Evolutionary conservation across 176 grass and related monocot genomes (phyloP).

Genomic region (Eragrostis curvula): DNA sequence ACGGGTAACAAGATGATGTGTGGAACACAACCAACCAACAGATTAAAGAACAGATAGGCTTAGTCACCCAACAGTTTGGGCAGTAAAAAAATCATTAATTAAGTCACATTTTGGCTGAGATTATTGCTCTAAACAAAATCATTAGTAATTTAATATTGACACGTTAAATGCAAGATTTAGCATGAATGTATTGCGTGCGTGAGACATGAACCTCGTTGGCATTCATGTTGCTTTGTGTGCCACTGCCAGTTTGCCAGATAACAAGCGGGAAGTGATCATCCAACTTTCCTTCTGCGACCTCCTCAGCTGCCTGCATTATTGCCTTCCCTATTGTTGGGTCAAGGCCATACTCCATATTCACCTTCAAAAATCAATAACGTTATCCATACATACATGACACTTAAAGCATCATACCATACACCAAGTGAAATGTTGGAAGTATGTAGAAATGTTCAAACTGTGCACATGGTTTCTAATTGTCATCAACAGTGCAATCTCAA

Average conservation of each 20-base stretch:
- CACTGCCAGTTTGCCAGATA: slow-evolving; percentile 99
- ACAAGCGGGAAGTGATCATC: slow-evolving; percentile 96
- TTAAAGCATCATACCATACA: slow-evolving; percentile 23
- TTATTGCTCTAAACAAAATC: neutral
- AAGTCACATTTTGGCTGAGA: neutral
- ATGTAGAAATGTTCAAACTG: slow-evolving; percentile 16
- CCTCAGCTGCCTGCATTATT: slow-evolving; percentile 87
- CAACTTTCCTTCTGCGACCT: slow-evolving; percentile 88
- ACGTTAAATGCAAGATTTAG: slow-evolving; percentile 4
- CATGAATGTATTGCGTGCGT: slow-evolving; percentile 15
- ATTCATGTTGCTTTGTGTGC: slow-evolving; percentile 99
- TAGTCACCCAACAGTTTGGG: neutral
- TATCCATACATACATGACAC: slow-evolving; percentile 10
- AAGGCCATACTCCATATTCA: slow-evolving; percentile 97
- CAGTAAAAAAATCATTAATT: slow-evolving; percentile 2
- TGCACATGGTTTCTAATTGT: neutral
- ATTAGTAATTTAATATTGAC: slow-evolving; percentile 15
- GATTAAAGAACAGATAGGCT: slow-evolving; percentile 10
- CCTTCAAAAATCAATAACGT: slow-evolving; percentile 50
- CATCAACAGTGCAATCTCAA: neutral
- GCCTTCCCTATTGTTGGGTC: slow-evolving; percentile 87
- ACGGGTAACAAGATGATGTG: neutral
- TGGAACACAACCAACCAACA: neutral
- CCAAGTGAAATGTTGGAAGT: slow-evolving; percentile 8
- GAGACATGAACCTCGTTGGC: slow-evolving; percentile 82